A percentile compares a stretch with the other conserved stretches of the same genome.
Evolutionary conservation across 2,329 filamentous ascomycete genomes (phyloP).

Genomic region (Fusarium sp.): DNA sequence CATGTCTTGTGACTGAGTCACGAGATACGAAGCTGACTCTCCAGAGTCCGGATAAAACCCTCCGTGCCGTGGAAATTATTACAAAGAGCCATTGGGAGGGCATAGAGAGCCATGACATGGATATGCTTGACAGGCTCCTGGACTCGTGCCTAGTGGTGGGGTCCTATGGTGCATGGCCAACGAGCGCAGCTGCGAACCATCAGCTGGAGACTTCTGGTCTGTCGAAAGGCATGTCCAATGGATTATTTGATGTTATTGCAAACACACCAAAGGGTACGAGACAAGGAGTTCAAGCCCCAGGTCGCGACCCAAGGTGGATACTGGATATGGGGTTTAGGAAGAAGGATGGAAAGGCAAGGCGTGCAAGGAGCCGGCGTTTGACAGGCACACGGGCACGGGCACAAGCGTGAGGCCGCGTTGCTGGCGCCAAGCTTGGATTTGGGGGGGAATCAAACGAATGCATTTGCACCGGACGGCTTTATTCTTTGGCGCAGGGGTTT

Average conservation of each 20-base stretch:
- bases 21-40: constrained; percentile 18
- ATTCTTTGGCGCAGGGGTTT: constrained; percentile 40
- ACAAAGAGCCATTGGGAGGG: neutral
- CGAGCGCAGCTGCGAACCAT: neutral
- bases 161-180: neutral
- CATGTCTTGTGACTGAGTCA: constrained; percentile 58
- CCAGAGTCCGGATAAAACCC: neutral
- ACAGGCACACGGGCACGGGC: constrained; percentile 26
- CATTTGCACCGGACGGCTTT: constrained; percentile 41
- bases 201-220: neutral
- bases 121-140: neutral
- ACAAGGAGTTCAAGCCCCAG: neutral
- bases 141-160: neutral
- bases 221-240: neutral
- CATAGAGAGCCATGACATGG: neutral
- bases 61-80: neutral
- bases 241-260: neutral
- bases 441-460: constrained; percentile 25
- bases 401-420: constrained; percentile 20
- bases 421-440: constrained; percentile 21
- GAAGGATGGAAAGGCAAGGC: constrained; percentile 30
- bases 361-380: constrained; percentile 41
- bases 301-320: neutral
- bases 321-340: constrained; percentile 7
- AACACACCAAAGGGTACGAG: neutral